Conservation (phyloP, 306 rosid genomes). For the Dalbergia cultrata region DNA sequence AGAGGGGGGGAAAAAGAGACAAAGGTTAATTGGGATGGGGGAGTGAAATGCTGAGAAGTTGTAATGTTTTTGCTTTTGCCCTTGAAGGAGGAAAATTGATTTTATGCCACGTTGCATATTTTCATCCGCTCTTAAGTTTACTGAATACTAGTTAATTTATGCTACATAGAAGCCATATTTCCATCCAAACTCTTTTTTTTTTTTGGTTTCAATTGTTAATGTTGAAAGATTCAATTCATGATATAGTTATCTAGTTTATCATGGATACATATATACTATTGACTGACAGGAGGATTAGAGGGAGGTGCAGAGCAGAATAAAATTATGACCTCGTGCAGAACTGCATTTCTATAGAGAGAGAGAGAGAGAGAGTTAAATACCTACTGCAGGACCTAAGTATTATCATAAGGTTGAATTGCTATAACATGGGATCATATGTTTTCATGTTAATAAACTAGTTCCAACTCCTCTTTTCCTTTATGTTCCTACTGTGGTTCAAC, state of each 20-base stretch:
- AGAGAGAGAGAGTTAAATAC: too few species aligned
- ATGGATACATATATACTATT: not conserved
- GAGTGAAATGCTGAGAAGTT: not conserved
- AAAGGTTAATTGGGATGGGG: too few species aligned
- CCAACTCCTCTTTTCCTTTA: not conserved
- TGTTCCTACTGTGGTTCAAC: not conserved
- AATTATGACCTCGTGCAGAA: not conserved
- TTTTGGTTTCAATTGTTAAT: not conserved
- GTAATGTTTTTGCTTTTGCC: not conserved
- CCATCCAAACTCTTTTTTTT: not conserved
- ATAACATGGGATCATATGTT: not conserved
- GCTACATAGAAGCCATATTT: not conserved
- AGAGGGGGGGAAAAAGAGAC: too few species aligned
- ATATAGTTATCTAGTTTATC: not conserved
- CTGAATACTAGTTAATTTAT: not conserved
- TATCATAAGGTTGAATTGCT: not conserved
- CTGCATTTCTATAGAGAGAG: not conserved
- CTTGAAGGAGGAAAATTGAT: too few species aligned
- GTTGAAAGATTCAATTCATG: not conserved
- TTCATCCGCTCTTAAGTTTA: not conserved
- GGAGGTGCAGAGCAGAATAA: not conserved
- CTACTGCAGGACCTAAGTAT: too few species aligned
- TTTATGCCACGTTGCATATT: not conserved
- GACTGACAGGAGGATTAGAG: not conserved
- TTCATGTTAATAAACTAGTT: slow-evolving; percentile 11